Evolutionary conservation across 768 basidiomycete species (phyloP).

Genomic region (Sporobolomyces roseus): DNA sequence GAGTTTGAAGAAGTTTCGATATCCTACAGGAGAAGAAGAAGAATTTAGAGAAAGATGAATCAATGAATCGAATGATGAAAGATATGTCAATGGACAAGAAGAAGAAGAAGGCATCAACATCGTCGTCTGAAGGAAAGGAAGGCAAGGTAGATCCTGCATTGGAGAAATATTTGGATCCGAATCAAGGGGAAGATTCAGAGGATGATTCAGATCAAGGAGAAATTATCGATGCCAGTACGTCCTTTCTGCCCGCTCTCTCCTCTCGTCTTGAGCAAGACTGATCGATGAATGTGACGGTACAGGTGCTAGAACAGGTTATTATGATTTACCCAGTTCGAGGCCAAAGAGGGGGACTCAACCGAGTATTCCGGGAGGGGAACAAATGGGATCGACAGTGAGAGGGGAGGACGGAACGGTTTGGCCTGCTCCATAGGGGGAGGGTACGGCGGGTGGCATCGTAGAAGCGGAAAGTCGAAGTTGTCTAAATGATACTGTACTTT

Average conservation of each 20-base stretch:
- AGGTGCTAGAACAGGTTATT: slow-evolving; percentile 38
- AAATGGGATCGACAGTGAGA: neutral
- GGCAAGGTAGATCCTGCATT: slow-evolving; percentile 8
- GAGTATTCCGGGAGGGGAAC: neutral
- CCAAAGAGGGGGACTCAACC: slow-evolving; percentile 13
- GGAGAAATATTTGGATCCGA: slow-evolving; percentile 38
- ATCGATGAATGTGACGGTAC: neutral
- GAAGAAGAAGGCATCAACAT: too few species aligned
- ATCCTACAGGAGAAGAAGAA: slow-evolving; percentile 59
- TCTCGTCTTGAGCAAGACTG: neutral
- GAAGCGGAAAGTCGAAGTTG: too few species aligned
- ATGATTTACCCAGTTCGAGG: slow-evolving; percentile 21
- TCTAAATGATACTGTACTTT: too few species aligned
- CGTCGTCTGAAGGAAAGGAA: neutral
- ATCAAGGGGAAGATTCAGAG: slow-evolving; percentile 29
- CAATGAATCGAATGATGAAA: slow-evolving; percentile 69
- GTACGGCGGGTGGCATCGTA: too few species aligned
- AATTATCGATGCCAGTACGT: slow-evolving; percentile 37
- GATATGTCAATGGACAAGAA: slow-evolving; percentile 60
- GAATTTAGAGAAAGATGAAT: slow-evolving; percentile 67
- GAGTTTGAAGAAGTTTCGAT: slow-evolving; percentile 48
- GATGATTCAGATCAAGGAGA: slow-evolving; percentile 40
- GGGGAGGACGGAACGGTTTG: slow-evolving; percentile 35
- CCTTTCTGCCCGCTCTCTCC: neutral
- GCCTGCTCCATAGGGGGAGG: slow-evolving; percentile 30